phyloP scores from a whole-genome alignment of 176 grass and related monocot species.

The Paspalum vaginatum region DNA sequence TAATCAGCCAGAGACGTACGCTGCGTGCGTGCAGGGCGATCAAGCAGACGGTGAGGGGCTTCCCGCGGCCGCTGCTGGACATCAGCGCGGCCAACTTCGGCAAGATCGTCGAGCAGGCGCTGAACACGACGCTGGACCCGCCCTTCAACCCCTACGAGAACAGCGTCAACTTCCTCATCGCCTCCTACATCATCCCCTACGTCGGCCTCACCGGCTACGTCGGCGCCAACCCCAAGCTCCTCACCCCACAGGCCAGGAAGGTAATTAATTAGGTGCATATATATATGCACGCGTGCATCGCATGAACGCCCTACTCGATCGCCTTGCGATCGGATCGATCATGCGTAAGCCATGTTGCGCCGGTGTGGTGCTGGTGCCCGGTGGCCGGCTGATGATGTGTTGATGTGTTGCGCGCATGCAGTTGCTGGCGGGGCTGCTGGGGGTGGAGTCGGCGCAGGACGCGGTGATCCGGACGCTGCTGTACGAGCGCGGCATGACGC shows the following conservation, averaged over 20 bases:
- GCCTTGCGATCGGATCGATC: too few species aligned
- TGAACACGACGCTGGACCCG: conserved; percentile 64
- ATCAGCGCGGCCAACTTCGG: conserved; percentile 73
- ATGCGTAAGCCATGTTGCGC: not conserved
- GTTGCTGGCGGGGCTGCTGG: conserved; percentile 79
- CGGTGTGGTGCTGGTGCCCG: not conserved
- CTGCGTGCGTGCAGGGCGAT: conserved; percentile 72
- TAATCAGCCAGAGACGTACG: not conserved
- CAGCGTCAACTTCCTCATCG: conserved; percentile 81
- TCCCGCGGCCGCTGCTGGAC: conserved; percentile 77
- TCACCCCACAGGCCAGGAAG: conserved; percentile 65
- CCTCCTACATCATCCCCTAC: conserved; percentile 88
- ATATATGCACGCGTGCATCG: not conserved
- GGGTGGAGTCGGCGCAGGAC: conserved; percentile 88
- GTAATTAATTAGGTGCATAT: conserved; percentile 21
- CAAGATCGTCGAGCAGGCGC: conserved; percentile 67
- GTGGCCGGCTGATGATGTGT: not conserved
- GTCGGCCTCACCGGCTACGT: conserved; percentile 94
- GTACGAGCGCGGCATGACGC: conserved; percentile 60
- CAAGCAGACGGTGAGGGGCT: conserved; percentile 66
- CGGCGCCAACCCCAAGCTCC: conserved; percentile 78
- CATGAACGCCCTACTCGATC: conserved; percentile 32
- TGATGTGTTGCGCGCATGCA: not conserved
- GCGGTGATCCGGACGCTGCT: conserved; percentile 77
- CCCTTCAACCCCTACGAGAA: conserved; percentile 90